Evolutionary conservation across 1,284 basidiomycete species (phyloP).

Genomic region (Megacollybia platyphylla): DNA sequence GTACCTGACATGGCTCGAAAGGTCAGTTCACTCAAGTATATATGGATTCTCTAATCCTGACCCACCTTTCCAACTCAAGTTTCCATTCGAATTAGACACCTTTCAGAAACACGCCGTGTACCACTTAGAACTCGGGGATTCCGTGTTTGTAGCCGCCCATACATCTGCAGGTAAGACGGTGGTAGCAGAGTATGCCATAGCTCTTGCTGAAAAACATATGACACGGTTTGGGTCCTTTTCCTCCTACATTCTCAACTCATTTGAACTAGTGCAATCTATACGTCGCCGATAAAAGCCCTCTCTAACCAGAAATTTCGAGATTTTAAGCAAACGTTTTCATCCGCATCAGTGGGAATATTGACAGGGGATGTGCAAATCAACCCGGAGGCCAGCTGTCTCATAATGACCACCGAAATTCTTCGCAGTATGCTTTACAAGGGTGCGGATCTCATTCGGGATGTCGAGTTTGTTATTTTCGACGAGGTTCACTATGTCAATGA

Average conservation of each 20-base stretch:
- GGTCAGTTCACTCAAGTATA: conserved; percentile 20
- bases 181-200: conserved; percentile 97
- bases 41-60: not conserved
- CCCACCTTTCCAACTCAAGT: conserved; percentile 11
- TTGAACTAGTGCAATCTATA: conserved; percentile 81
- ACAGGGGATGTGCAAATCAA: conserved; percentile 99
- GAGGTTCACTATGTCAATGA: conserved; percentile 99
- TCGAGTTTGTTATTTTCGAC: conserved; percentile 99
- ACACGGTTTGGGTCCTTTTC: conserved; percentile 52
- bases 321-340: conserved; percentile 94
- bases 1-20: conserved; percentile 88
- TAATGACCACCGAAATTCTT: conserved; percentile 99
- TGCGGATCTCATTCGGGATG: conserved; percentile 95
- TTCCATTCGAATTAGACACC: conserved; percentile 34
- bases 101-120: conserved; percentile 97
- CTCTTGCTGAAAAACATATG: conserved; percentile 96
- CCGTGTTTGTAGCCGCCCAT: conserved; percentile 97
- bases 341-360: conserved; percentile 88
- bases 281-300: conserved; percentile 96
- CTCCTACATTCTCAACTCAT: conserved; percentile 5
- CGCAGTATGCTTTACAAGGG: conserved; percentile 99
- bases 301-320: conserved; percentile 99
- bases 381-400: conserved; percentile 91
- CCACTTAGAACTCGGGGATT: conserved; percentile 94
- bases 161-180: conserved; percentile 99